A percentile compares a stretch with the other conserved stretches of the same genome.
Evolutionary conservation across 2,329 filamentous ascomycete species (phyloP).

Genomic region (Colletotrichum caudatum): DNA sequence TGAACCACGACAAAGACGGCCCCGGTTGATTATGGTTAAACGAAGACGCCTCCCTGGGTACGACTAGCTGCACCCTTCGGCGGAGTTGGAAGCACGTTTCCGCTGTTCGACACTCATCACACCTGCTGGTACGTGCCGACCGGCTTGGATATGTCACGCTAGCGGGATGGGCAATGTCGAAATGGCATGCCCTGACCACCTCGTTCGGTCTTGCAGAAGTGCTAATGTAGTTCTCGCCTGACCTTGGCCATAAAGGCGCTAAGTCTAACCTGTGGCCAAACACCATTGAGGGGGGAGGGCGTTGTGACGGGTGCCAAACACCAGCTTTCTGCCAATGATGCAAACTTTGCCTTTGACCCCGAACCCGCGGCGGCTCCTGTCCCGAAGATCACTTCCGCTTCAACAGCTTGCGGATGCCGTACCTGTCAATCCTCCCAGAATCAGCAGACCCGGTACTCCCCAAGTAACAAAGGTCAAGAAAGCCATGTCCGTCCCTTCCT

Average conservation of each 20-base stretch:
- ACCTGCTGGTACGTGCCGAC: no score
- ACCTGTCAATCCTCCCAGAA: not conserved
- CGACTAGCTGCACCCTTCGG: constrained; percentile 10
- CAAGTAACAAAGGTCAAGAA: not conserved
- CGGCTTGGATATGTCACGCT: not conserved
- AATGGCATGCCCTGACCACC: not conserved
- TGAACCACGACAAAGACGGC: constrained; percentile 7
- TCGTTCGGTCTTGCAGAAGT: not conserved
- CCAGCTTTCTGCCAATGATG: not conserved
- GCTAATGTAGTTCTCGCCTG: not conserved
- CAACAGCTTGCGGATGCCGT: not conserved
- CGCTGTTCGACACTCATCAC: not conserved
- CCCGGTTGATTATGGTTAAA: not conserved
- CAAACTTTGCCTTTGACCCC: not conserved
- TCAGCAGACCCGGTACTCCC: constrained; percentile 11
- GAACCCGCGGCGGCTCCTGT: not conserved
- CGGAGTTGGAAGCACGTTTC: not conserved
- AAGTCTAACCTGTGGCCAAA: not conserved
- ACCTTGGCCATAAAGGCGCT: not conserved
- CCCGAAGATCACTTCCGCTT: constrained; percentile 14
- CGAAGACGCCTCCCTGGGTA: not conserved
- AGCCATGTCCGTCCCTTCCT: not conserved
- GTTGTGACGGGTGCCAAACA: no score
- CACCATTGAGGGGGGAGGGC: no score
- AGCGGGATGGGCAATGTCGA: not conserved